Base-by-base conservation (phyloP, 768 basidiomycete genomes). In the Thelephora aurantiotincta region DNA sequence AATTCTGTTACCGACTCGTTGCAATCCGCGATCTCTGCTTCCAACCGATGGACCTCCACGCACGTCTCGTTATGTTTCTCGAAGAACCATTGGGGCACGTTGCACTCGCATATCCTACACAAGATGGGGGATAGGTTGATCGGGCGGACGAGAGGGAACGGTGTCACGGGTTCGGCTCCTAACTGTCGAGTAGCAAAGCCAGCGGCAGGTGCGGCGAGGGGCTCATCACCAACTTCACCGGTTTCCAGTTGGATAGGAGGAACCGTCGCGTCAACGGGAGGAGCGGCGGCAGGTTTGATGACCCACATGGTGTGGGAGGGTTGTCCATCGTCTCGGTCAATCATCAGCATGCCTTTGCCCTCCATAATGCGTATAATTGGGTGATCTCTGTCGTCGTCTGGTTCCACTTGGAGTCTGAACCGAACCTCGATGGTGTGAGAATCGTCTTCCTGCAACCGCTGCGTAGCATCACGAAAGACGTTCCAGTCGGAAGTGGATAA, bases 31-130 rank as follows among this genome's bases (percentile, higher is more conserved):
- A 98, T 92, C 63, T 96, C 93, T 14, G 92, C 91, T 64, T 99
- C 96, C 51, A 99, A 72, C 41, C 89, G 81, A 65, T 99, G 96
- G 2, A 87, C 82, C 66, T 97, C 94, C 54, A 80, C 89, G 57
- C 96, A 99, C 11, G 93, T 98, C 66, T 99, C 96, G 74, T 91
- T 98, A 69, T 99, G 96, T 68, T 97, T 98, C 68, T 98, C 96
- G 62, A 99, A 99, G 69, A 92, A 99, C 96, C 96, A 99, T 51
- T 94, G 87, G 2, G 94, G 93, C 49, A 98, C 86, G 55, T 86
- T 82, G 58, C 85, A 80, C 65, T 99, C 96, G 70, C 96, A 99
- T 52, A 99, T 99, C 26, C 96, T 86, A 67, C 96, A 98, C 18
- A 99, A 73, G 45, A 98, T 87, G 23, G 75, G 80, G 50, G 87